Percentiles rank a stretch among this genome's conserved stretches.
phyloP scores from a whole-genome alignment of 768 basidiomycete species.

The Pseudohyphozyma bogoriensis region DNA sequence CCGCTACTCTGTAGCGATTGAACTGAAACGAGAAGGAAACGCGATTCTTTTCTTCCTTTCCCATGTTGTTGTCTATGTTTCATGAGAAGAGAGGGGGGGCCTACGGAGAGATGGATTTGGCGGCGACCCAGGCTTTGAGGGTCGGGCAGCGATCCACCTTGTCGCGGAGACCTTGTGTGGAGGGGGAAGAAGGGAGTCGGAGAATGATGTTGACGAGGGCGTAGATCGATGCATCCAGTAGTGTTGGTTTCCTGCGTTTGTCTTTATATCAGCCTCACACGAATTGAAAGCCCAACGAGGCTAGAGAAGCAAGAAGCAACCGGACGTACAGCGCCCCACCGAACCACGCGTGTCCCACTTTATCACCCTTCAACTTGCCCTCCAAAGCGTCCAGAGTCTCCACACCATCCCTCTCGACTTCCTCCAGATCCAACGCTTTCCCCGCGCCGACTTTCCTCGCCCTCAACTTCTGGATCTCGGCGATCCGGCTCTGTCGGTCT shows the following conservation, averaged over 20 bases:
- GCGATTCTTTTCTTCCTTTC: too few relatives aligned
- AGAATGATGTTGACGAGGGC: conserved; percentile 14
- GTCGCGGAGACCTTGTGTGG: conserved; percentile 5
- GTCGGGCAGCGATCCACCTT: conserved; percentile 16
- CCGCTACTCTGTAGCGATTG: too few relatives aligned
- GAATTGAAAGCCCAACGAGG: too few relatives aligned
- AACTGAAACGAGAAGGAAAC: too few relatives aligned
- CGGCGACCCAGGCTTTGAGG: conserved; percentile 4
- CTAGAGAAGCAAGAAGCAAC: too few relatives aligned
- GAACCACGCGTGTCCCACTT: conserved; percentile 2
- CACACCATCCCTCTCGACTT: conserved; percentile 20
- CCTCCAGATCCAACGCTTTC: conserved; percentile 16
- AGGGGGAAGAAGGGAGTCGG: conserved; percentile 9
- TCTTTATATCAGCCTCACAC: too few relatives aligned
- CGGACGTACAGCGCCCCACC: conserved; percentile 8
- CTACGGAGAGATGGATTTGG: neutral
- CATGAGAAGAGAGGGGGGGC: neutral
- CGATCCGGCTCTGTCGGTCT: conserved; percentile 5
- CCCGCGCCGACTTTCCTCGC: conserved; percentile 6
- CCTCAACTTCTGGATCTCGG: conserved; percentile 13
- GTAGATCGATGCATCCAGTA: conserved; percentile 14
- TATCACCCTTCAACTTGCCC: neutral
- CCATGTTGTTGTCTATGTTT: neutral
- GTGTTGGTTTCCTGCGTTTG: conserved; percentile 1
- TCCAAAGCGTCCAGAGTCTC: conserved; percentile 18